Conservation (phyloP, 2,329 filamentous ascomycete species). For the Graphilbum fragrans region DNA sequence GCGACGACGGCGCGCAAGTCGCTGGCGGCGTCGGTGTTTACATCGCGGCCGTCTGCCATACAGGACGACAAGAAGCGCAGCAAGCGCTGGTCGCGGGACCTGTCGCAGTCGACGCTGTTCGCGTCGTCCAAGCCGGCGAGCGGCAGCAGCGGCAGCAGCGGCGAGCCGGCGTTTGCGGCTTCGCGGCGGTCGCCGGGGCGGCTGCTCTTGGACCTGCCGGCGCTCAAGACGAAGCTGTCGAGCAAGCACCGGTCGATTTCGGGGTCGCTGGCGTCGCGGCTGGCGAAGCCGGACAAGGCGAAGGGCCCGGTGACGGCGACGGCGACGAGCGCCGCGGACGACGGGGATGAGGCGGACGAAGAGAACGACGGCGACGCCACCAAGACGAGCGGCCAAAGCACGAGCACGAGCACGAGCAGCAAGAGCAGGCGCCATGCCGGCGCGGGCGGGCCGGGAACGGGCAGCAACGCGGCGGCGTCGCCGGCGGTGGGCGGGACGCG, state of each 20-base stretch:
- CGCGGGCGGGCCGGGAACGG: no score
- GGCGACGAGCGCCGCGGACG: no score
- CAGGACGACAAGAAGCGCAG: neutral
- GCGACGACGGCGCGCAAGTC: constrained; percentile 56
- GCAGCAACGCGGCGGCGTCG: constrained; percentile 1
- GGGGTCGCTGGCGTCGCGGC: constrained; percentile 12
- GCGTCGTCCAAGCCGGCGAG: constrained; percentile 6
- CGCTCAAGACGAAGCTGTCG: constrained; percentile 33
- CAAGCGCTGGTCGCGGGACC: constrained; percentile 4
- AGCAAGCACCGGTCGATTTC: constrained; percentile 18
- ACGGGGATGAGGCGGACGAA: constrained; percentile 11
- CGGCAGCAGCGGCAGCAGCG: constrained; percentile 10
- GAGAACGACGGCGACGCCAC: neutral
- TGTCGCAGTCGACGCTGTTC: constrained; percentile 29
- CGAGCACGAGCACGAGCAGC: neutral
- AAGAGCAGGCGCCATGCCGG: neutral
- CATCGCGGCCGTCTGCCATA: neutral
- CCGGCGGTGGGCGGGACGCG: constrained; percentile 17
- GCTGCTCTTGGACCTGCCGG: constrained; percentile 52
- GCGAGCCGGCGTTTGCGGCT: constrained; percentile 20
- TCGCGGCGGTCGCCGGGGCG: constrained; percentile 29
- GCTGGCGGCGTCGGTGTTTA: constrained; percentile 9
- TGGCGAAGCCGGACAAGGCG: neutral
- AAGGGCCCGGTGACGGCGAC: neutral
- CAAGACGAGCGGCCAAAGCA: neutral